Percentiles rank a stretch among this genome's conserved stretches.
Conservation (phyloP, 1,284 basidiomycete genomes). For the Exobasidium cylindrosporum region DNA sequence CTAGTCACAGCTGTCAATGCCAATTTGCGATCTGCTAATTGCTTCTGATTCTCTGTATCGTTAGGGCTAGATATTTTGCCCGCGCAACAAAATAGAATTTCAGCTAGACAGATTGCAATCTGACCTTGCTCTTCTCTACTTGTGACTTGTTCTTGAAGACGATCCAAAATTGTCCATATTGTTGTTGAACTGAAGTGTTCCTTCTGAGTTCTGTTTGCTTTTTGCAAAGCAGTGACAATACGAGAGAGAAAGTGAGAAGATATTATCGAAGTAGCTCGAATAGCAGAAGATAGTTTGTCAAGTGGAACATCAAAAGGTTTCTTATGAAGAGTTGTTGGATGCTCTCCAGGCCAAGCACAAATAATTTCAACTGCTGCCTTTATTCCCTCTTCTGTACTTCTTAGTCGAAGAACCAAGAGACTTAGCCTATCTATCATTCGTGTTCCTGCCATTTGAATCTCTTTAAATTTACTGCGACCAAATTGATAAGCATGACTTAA, state of each 20-base stretch:
- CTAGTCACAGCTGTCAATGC: background rate
- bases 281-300: background rate
- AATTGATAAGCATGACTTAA: background rate
- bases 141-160: conserved; percentile 38
- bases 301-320: background rate
- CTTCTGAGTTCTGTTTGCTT: background rate
- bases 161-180: conserved; percentile 55
- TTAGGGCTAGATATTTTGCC: conserved; percentile 48
- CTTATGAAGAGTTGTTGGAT: background rate
- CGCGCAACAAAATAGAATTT: conserved; percentile 61
- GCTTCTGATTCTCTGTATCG: background rate
- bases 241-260: conserved; percentile 8
- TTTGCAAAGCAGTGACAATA: conserved; percentile 4
- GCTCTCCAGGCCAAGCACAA: conserved; percentile 9
- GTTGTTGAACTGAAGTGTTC: conserved; percentile 27
- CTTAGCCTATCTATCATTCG: background rate
- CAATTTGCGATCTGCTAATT: background rate
- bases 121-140: conserved; percentile 44
- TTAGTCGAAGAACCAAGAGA: background rate
- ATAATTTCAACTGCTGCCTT: background rate
- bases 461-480: background rate
- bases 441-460: background rate
- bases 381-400: background rate
- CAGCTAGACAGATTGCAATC: conserved; percentile 67
- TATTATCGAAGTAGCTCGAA: conserved; percentile 2